phyloP scores from a whole-genome alignment of 306 rosid species.

The Fragaria ananassa region DNA sequence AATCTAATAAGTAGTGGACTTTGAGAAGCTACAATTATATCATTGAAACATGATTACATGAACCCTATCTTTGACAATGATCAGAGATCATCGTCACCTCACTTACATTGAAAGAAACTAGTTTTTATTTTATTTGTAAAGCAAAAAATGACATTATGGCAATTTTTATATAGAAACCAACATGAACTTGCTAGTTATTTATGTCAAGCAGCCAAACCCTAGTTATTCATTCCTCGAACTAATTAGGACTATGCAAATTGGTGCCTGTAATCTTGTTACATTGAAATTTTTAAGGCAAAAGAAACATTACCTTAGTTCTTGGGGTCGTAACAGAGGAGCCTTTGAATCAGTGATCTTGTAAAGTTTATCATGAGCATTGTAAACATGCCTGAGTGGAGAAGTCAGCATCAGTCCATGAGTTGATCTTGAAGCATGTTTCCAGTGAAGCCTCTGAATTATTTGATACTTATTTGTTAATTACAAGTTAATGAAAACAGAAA shows the following conservation, averaged over 20 bases:
- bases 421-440: conserved; percentile 18
- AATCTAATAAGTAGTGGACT: background rate
- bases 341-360: conserved; percentile 6
- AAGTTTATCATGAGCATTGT: conserved; percentile 6
- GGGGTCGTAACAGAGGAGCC: conserved; percentile 11
- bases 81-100: background rate
- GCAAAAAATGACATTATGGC: background rate
- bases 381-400: conserved; percentile 14
- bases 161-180: background rate
- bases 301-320: conserved; percentile 4
- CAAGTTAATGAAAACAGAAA: too few relatives aligned
- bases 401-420: conserved; percentile 19
- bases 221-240: background rate
- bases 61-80: too few relatives aligned
- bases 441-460: conserved; percentile 12
- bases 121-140: background rate
- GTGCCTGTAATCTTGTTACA: background rate
- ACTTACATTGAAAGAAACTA: background rate
- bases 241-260: background rate
- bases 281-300: background rate
- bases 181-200: background rate
- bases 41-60: background rate
- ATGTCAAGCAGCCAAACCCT: background rate
- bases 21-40: background rate
- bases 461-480: background rate